Percentiles rank a stretch among this genome's conserved stretches.
Conservation (phyloP, 305 asterid genomes). For the Coffea humblotiana region DNA sequence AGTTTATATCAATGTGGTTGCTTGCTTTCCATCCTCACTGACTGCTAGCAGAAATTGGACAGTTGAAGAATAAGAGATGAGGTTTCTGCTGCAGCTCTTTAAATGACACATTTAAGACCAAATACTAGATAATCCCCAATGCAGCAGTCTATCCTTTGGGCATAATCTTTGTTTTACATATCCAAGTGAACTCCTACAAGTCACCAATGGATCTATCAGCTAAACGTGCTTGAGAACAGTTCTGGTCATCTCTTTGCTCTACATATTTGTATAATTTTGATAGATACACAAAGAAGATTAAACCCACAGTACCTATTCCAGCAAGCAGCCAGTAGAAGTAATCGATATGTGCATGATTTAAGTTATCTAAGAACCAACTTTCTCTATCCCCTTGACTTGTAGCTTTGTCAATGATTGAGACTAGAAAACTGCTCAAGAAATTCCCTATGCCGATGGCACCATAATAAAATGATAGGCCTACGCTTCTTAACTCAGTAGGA, state of each 20-base stretch:
- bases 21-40: too few species aligned
- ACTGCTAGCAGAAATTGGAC: too few species aligned
- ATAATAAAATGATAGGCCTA: constrained; percentile 18
- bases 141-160: too few species aligned
- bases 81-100: too few species aligned
- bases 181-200: too few species aligned
- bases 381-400: constrained; percentile 13
- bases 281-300: constrained; percentile 9
- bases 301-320: constrained; percentile 7
- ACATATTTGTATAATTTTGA: constrained; percentile 11
- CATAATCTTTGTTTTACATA: too few species aligned
- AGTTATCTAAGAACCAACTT: constrained; percentile 27
- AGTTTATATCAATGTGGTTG: too few species aligned
- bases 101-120: too few species aligned
- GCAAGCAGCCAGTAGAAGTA: constrained; percentile 28
- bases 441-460: constrained; percentile 23
- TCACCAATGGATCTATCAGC: too few species aligned
- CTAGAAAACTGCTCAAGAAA: constrained; percentile 27
- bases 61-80: too few species aligned
- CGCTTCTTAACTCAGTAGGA: constrained; percentile 22
- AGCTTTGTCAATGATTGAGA: constrained; percentile 14
- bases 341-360: constrained; percentile 27
- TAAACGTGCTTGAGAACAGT: neutral
- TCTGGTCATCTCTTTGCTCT: neutral
- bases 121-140: too few species aligned